Base-by-base conservation (phyloP, 139 green algal genomes). In the Raphidocelis subcapitata region DNA sequence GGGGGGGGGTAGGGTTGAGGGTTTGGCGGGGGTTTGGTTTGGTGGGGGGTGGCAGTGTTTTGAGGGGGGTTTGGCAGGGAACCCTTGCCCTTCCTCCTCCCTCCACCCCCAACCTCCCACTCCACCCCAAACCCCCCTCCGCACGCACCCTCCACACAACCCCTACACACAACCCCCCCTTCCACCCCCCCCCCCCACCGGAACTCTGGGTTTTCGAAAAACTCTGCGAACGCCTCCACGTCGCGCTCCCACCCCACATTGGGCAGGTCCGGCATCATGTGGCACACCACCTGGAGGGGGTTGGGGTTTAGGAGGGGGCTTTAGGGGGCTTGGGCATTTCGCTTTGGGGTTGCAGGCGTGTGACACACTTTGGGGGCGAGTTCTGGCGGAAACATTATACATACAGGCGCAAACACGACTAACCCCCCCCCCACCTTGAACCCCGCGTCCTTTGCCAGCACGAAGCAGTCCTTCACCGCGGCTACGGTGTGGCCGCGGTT, bases 181-280 rank as follows among this genome's bases (percentile, higher is more conserved):
- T n/a, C n/a, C n/a, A n/a, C n/a, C n/a, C n/a, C n/a, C n/a, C n/a
- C n/a, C n/a, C n/a, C n/a, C n/a, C n/a, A n/a, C n/a, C n/a, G n/a
- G 79, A 98, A 99, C 63, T 86, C 91, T 0, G 95, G 95, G 74
- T 94, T 97, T 61, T 99, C 94, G 70, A 99, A 98, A 61, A 99
- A 98, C 88, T 99, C 95, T 1, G 83, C 69, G 81, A 99, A 98
- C 57, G 79, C 92, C 85, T 98, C 96, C 33, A 98, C 79, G 80
- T 99, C 96, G 1, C 95, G 83, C 82, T 99, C 94, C 92, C 92
- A 97, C 24, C 94, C 96, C 72, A 98, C 95, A 68, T 97, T 97
- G 29, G 96, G 96, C 79, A 99, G 81, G 81, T 98, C 94, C 2
- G 96, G 96, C 96, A 99, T 99, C 92, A 99, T 97, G 87, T 99